Percentiles rank a stretch among this genome's conserved stretches.
phyloP scores from a whole-genome alignment of 768 basidiomycete genomes.

The Tricholoma furcatifolium region DNA sequence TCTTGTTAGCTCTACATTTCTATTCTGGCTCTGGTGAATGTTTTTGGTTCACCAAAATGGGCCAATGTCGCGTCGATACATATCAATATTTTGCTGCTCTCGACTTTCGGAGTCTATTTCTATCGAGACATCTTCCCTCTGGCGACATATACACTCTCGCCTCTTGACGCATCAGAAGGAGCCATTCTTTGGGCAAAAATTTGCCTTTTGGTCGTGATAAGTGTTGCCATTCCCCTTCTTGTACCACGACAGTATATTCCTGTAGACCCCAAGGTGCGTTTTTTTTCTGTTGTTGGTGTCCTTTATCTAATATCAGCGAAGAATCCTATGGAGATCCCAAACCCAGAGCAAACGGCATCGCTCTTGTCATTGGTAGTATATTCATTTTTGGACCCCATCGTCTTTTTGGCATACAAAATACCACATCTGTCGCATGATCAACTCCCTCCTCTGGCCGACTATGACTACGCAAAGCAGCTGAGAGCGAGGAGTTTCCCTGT shows the following conservation, averaged over 20 bases:
- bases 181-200: slow-evolving; percentile 54
- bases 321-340: slow-evolving; percentile 32
- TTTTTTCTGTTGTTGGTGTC: neutral
- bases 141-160: slow-evolving; percentile 47
- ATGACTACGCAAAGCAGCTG: slow-evolving; percentile 39
- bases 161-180: slow-evolving; percentile 50
- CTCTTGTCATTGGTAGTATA: slow-evolving; percentile 43
- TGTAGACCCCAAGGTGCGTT: slow-evolving; percentile 43
- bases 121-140: slow-evolving; percentile 65
- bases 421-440: slow-evolving; percentile 50
- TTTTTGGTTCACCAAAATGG: slow-evolving; percentile 36
- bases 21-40: slow-evolving; percentile 40
- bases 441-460: slow-evolving; percentile 64
- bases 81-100: slow-evolving; percentile 46
- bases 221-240: slow-evolving; percentile 50
- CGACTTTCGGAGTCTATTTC: slow-evolving; percentile 44
- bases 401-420: slow-evolving; percentile 45
- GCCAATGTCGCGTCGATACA: slow-evolving; percentile 41
- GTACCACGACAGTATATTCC: slow-evolving; percentile 59
- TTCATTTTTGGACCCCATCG: slow-evolving; percentile 53
- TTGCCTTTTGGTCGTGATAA: slow-evolving; percentile 40
- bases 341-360: slow-evolving; percentile 54
- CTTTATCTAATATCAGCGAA: slow-evolving; percentile 11
- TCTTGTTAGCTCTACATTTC: slow-evolving; percentile 39
- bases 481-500: slow-evolving; percentile 29